A percentile compares a stretch with the other conserved stretches of the same genome.
Conservation (phyloP, 2,329 filamentous ascomycete genomes). For the Neonectria faginata region DNA sequence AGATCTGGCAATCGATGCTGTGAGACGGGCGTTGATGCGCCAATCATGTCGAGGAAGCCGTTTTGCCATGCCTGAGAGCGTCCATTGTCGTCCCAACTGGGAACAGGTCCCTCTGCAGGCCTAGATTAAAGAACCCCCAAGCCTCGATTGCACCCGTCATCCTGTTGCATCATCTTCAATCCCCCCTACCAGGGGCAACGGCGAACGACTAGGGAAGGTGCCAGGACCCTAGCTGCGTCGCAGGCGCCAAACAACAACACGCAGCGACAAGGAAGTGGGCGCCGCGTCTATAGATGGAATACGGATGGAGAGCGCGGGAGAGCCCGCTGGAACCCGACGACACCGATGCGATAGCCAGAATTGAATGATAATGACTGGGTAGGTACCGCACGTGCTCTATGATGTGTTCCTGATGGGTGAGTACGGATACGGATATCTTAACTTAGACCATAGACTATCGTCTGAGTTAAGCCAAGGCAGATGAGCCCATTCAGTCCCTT, state of each 20-base stretch:
- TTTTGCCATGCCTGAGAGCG: constrained; percentile 17
- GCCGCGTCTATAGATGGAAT: constrained; percentile 14
- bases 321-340: neutral
- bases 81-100: constrained; percentile 23
- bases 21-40: constrained; percentile 16
- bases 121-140: constrained; percentile 37
- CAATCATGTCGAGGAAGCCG: constrained; percentile 18
- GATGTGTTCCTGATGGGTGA: no score
- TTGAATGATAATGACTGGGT: neutral
- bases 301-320: neutral
- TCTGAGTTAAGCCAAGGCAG: constrained; percentile 4
- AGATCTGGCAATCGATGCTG: constrained; percentile 23
- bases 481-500: constrained; percentile 3
- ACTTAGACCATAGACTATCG: neutral
- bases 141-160: constrained; percentile 44
- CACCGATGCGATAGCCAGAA: constrained; percentile 2
- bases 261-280: constrained; percentile 25
- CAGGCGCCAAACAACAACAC: constrained; percentile 11
- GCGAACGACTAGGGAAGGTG: constrained; percentile 19
- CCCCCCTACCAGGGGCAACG: constrained; percentile 25
- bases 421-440: neutral
- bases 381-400: no score
- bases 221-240: constrained; percentile 19
- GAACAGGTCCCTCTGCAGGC: constrained; percentile 27
- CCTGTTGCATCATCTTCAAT: constrained; percentile 37